These are phyloP conservation scores for Starmerella asiatica DNA, from an alignment of 805 yeast genomes.

Conservation along the genomic window DNA sequence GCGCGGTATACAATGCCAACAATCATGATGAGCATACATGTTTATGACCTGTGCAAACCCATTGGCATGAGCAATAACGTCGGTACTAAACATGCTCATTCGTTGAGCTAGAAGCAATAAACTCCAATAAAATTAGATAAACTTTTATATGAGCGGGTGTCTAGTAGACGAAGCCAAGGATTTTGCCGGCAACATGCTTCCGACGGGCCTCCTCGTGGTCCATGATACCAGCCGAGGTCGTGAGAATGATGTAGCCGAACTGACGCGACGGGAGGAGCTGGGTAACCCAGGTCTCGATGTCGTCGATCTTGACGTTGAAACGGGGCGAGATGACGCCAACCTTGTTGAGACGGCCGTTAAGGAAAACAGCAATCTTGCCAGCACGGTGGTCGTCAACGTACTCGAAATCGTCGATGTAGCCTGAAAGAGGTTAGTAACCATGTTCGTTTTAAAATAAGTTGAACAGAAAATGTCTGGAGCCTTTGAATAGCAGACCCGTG, in stretches of 20 bases:
- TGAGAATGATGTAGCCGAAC: conserved; percentile 93
- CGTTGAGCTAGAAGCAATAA: no score
- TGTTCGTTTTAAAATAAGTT: background rate
- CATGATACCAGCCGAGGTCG: conserved; percentile 99
- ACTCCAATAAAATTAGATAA: no score
- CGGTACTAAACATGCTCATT: no score
- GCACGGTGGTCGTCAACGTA: conserved; percentile 98
- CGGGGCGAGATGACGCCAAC: conserved; percentile 98
- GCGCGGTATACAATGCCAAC: no score
- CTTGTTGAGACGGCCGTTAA: conserved; percentile 97
- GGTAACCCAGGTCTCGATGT: conserved; percentile 97
- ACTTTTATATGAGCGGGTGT: no score
- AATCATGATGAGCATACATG: no score
- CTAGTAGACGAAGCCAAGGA: conserved; percentile 95
- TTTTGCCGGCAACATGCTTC: conserved; percentile 98
- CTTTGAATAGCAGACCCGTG: conserved; percentile 10
- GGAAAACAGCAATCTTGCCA: conserved; percentile 91
- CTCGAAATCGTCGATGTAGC: conserved; percentile 96
- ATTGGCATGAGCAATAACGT: no score
- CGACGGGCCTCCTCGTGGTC: conserved; percentile 99
- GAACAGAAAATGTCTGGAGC: conserved; percentile 11
- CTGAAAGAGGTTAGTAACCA: conserved; percentile 22
- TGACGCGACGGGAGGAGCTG: conserved; percentile 98
- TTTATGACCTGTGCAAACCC: no score
- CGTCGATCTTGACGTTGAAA: conserved; percentile 90